Conservation (phyloP, 306 rosid species). For the Casuarina cunninghamiana region DNA sequence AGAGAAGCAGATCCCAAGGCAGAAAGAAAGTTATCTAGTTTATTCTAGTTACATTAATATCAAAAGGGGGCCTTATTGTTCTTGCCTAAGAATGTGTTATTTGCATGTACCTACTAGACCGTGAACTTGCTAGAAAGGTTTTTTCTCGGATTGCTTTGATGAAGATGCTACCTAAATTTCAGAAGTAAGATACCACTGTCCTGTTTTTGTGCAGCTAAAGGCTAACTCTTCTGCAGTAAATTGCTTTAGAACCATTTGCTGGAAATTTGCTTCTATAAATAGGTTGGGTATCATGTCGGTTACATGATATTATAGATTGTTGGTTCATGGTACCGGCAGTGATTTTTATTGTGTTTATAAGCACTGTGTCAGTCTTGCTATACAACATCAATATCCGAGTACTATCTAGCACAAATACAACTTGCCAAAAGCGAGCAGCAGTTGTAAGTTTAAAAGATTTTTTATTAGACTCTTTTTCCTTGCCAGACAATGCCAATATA, state of each 20-base stretch:
- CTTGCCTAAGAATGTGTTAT: neutral
- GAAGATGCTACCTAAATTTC: neutral
- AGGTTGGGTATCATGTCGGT: neutral
- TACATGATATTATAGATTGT: conserved; percentile 10
- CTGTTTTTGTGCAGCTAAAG: neutral
- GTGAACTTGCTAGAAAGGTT: neutral
- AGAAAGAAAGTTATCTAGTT: neutral
- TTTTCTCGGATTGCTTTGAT: neutral
- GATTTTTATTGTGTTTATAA: neutral
- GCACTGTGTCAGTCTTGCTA: neutral
- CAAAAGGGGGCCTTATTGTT: neutral
- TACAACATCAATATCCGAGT: neutral
- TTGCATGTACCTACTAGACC: neutral
- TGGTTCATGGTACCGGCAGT: conserved; percentile 13
- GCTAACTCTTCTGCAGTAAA: neutral
- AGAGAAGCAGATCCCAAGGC: neutral
- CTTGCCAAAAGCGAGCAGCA: neutral
- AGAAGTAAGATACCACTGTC: neutral
- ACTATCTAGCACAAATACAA: neutral
- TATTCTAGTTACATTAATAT: neutral
- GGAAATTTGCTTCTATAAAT: neutral
- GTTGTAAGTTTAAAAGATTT: neutral
- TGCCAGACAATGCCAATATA: neutral
- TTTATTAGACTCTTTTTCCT: neutral
- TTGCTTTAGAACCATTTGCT: neutral